A percentile compares a stretch with the other conserved stretches of the same genome.
These are phyloP conservation scores for Phialemonium atrogriseum DNA, from an alignment of 2,329 filamentous ascomycete genomes.

Conservation along the genomic window DNA sequence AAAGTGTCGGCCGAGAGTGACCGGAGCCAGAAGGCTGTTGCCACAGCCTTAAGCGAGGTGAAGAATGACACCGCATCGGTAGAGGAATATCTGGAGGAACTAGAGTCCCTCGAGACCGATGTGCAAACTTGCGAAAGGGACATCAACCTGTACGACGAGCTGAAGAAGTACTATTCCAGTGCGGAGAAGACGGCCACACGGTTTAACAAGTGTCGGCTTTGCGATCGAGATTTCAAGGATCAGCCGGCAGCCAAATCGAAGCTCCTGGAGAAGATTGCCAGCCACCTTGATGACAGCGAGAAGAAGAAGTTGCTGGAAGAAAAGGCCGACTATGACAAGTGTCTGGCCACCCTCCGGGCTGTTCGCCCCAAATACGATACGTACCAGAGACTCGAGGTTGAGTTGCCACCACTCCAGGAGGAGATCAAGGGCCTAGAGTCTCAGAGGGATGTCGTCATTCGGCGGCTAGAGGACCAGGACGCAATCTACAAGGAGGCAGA, in stretches of 20 bases:
- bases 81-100: conserved; percentile 45
- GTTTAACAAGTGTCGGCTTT: conserved; percentile 69
- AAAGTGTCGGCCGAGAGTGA: conserved; percentile 56
- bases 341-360: conserved; percentile 51
- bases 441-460: conserved; percentile 52
- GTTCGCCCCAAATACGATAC: conserved; percentile 65
- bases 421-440: conserved; percentile 46
- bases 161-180: conserved; percentile 63
- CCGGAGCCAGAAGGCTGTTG: conserved; percentile 49
- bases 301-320: conserved; percentile 48
- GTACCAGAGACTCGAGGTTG: conserved; percentile 60
- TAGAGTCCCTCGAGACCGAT: conserved; percentile 39
- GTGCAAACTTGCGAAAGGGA: conserved; percentile 59
- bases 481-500: conserved; percentile 55
- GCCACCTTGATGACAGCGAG: conserved; percentile 52
- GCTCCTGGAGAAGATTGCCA: conserved; percentile 59
- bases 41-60: conserved; percentile 36
- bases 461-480: conserved; percentile 60
- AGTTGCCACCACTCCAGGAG: conserved; percentile 61
- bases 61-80: conserved; percentile 32
- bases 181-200: conserved; percentile 58
- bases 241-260: conserved; percentile 50
- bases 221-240: conserved; percentile 60
- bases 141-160: conserved; percentile 57
- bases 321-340: conserved; percentile 46